Conservation (phyloP, 2,329 filamentous ascomycete species). For the Gliomastix tumulicola region DNA sequence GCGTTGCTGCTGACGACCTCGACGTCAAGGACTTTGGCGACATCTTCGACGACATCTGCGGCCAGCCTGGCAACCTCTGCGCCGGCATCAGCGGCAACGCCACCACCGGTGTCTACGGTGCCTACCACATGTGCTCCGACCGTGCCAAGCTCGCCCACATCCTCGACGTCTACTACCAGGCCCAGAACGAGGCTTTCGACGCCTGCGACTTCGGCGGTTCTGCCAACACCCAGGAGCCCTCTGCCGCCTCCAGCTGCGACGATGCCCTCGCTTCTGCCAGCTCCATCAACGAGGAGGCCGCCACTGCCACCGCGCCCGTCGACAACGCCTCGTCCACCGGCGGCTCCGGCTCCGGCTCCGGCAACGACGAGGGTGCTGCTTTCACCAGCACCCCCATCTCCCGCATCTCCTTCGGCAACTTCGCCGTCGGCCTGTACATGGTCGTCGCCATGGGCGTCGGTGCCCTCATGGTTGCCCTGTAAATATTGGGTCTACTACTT, state of each 20-base stretch:
- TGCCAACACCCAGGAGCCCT: conserved; percentile 46
- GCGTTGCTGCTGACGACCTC: conserved; percentile 55
- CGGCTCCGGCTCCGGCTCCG: conserved; percentile 5
- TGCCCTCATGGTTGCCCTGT: conserved; percentile 47
- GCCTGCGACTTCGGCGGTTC: conserved; percentile 69
- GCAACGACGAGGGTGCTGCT: conserved; percentile 24
- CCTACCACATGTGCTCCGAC: conserved; percentile 70
- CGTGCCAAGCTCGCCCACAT: conserved; percentile 67
- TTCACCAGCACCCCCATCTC: conserved; percentile 25
- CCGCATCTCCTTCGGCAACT: conserved; percentile 36
- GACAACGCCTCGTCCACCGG: conserved; percentile 17
- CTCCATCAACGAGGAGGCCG: conserved; percentile 38
- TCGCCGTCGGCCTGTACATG: conserved; percentile 43
- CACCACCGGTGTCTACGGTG: conserved; percentile 63
- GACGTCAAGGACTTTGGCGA: conserved; percentile 51
- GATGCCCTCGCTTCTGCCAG: conserved; percentile 56
- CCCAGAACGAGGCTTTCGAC: conserved; percentile 40
- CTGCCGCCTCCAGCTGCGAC: conserved; percentile 46
- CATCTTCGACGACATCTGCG: conserved; percentile 73
- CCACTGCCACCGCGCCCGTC: conserved; percentile 34
- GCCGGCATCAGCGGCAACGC: conserved; percentile 62
- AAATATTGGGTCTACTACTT: too few species aligned
- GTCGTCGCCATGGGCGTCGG: conserved; percentile 44
- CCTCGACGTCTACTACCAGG: conserved; percentile 65
- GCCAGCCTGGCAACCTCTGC: conserved; percentile 48